Conservation (phyloP, 2,329 filamentous ascomycete genomes). For the Ascocoryne sarcoides region DNA sequence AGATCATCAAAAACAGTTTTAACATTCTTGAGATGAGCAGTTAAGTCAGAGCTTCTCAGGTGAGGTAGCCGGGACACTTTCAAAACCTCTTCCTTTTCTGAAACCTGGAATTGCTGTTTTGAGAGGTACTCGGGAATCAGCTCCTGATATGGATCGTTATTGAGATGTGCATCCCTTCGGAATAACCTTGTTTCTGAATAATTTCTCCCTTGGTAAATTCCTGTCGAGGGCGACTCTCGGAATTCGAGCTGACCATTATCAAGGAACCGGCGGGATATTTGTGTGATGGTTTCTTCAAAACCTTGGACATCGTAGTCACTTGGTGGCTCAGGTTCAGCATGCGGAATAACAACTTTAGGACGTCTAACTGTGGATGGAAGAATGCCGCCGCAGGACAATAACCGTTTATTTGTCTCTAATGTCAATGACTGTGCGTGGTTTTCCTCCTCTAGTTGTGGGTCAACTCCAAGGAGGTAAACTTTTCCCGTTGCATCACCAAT, state of each 20-base stretch:
- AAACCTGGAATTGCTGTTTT: conserved; percentile 33
- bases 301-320: background rate
- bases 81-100: conserved; percentile 2
- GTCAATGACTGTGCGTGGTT: background rate
- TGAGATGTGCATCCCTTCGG: conserved; percentile 39
- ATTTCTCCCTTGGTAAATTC: conserved; percentile 45
- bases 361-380: conserved; percentile 12
- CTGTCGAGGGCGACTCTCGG: conserved; percentile 32
- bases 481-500: conserved; percentile 55
- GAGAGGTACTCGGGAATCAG: conserved; percentile 37
- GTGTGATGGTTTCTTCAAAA: conserved; percentile 15
- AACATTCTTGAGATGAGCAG: conserved; percentile 1
- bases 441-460: conserved; percentile 31
- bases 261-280: conserved; percentile 32
- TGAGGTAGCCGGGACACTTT: conserved; percentile 1
- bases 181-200: conserved; percentile 41
- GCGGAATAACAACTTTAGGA: conserved; percentile 41
- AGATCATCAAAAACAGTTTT: conserved; percentile 7
- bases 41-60: background rate
- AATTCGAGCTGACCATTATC: conserved; percentile 33
- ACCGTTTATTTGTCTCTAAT: background rate
- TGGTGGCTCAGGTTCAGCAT: conserved; percentile 40
- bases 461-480: conserved; percentile 44
- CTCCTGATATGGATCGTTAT: conserved; percentile 35
- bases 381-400: conserved; percentile 1